phyloP scores from a whole-genome alignment of 495 filamentous ascomycete genomes.

The Gamarada debralockiae region DNA sequence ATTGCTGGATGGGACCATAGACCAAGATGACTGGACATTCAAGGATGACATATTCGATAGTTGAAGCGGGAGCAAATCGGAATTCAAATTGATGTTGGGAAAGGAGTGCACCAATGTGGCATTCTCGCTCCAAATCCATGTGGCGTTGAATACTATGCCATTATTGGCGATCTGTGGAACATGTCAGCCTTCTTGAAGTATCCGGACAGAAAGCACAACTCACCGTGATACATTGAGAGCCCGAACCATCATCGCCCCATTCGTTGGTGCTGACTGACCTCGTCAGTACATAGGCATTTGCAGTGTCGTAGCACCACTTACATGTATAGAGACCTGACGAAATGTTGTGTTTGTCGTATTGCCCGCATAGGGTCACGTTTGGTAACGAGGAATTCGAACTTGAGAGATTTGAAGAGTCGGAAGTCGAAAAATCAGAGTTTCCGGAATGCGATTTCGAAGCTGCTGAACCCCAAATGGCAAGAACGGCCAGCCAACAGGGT shows the following conservation, averaged over 20 bases:
- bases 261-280: slow-evolving; percentile 7
- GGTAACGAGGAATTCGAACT: no score
- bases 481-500: no score
- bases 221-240: slow-evolving; percentile 3
- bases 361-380: background rate
- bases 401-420: no score
- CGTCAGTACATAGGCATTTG: no score
- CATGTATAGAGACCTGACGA: background rate
- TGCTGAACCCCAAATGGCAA: no score
- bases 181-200: no score
- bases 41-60: background rate
- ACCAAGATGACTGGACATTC: background rate
- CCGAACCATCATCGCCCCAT: slow-evolving; percentile 12
- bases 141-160: background rate
- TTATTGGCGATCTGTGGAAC: slow-evolving; percentile 1
- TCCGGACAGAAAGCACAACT: background rate
- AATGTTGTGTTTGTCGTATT: background rate
- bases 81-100: slow-evolving; percentile 8
- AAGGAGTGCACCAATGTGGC: slow-evolving; percentile 3
- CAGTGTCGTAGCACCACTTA: no score
- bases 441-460: no score
- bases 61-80: background rate
- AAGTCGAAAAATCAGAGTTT: no score
- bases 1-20: slow-evolving; percentile 1
- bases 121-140: slow-evolving; percentile 14